Base-by-base conservation (phyloP, 352 stramenopile species). In the Phytophthora rubi region DNA sequence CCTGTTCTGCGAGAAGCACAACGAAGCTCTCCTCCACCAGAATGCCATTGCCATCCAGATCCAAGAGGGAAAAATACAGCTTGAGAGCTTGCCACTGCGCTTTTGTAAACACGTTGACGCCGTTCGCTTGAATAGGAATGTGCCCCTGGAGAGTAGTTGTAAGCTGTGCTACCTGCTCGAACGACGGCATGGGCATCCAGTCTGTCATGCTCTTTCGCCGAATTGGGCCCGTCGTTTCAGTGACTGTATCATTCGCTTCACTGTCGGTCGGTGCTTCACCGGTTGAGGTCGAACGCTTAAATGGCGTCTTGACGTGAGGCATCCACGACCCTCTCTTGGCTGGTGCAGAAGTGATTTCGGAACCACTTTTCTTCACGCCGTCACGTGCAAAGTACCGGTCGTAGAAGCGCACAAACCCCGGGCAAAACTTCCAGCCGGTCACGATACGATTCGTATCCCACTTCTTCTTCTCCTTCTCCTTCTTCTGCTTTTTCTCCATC, bases 11-110 rank as follows among this genome's bases (percentile, higher is more conserved):
- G 9, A 95, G 78, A 48, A 95, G 78, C 28, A 93, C 81, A 33
- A 89, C 83, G 68, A 95, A 91, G 66, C 87, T 92, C 59, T 95
- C 87, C 70, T 95, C 85, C 62, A 90, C 83, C 33, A 95, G 59
- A 49, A 93, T 81, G 28, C 84, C 83, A 61, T 68, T 89, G 65
- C 82, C 84, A 49, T 86, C 81, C 44, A 93, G 71, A 59, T 93
- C 87, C 32, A 93, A 72, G 7, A 93, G 73, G 18, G 72, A 79
- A 61, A 92, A 95, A 26, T 81, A 92, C 30, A 95, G 73, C 60
- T 90, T 91, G 35, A 95, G 67, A 6, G 88, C 88, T 53, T 88
- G 82, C 88, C 88, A 95, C 71, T 95, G 82, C 7, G 60, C 56
- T 51, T 82, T 80, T 47, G 88, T 89, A 65, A 95, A 95, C 18